Evolutionary conservation across 129 eudicot genomes (phyloP).

Genomic region (Oenanthe sinensis): DNA sequence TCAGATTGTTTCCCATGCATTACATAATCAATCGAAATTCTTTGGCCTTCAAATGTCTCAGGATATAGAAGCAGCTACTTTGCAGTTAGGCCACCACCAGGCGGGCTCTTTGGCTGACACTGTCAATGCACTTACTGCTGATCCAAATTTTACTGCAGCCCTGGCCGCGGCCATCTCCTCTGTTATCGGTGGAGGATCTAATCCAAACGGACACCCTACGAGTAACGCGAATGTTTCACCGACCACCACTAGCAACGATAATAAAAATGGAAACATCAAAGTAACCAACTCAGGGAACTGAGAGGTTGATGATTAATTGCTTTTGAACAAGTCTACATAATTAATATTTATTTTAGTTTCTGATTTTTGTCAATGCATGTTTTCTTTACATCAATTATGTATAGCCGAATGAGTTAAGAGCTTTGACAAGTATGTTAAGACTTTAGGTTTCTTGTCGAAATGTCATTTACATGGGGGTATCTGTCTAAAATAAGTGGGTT

Average conservation of each 20-base stretch:
- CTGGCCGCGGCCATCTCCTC: conserved; percentile 61
- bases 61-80: conserved; percentile 7
- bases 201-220: conserved; percentile 13
- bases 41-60: conserved; percentile 50
- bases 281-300: conserved; percentile 5
- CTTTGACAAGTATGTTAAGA: background rate
- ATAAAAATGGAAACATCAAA: background rate
- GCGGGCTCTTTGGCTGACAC: conserved; percentile 29
- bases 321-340: background rate
- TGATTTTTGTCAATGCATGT: background rate
- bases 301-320: background rate
- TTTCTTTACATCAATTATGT: background rate
- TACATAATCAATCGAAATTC: conserved; percentile 51
- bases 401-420: background rate
- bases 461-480: background rate
- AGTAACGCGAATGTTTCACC: conserved; percentile 9
- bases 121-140: conserved; percentile 38
- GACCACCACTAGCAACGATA: conserved; percentile 15
- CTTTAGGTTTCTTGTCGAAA: background rate
- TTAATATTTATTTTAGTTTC: background rate
- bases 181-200: conserved; percentile 32
- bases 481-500: background rate
- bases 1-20: conserved; percentile 37
- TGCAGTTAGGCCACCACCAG: conserved; percentile 18
- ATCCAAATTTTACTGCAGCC: conserved; percentile 63